Base-by-base conservation (phyloP, 2,329 filamentous ascomycete genomes). In the Pyrenophora tritici-repentis region DNA sequence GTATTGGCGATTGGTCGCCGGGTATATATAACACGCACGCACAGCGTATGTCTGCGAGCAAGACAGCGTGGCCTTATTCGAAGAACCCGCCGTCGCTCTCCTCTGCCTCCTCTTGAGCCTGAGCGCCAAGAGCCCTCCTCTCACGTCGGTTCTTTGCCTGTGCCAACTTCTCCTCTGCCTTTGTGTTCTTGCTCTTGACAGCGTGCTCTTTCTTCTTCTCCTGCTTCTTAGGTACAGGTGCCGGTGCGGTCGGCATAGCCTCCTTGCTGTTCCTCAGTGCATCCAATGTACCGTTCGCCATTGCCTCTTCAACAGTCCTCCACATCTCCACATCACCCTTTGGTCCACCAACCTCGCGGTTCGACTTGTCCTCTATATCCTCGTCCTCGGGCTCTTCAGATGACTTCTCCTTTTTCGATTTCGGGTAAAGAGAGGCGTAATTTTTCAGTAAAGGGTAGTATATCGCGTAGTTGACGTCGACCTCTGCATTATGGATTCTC, bases 381-480 rank as follows among this genome's bases (percentile, higher is more conserved):
- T 57, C 56, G 1, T 59, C 59, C 6, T 55, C 58, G 3, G 39
- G 20, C 12, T 68, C 71, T 32, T 64, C 67, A 35, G 51, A 38
- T 4, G 36, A 26, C 62, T 68, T 53, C 20, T 49, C 49, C 22
- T 55, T 67, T 41, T 66, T 66, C 12, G 64, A 55, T 16, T 59
- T 68, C 4, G 73, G 70, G 56, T 80, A 87, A 2, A 87, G 69
- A 16, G 82, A 79, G 58, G 89, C 79, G 72, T 94, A 94, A 17
- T 81, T 78, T 70, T 89, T 85, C 63, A 86, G 78, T 37, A 89
- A 82, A 1, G 90, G 90, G 56, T 84, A 89, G 72, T 86, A 88
- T 45, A 84, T 81, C 1, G 89, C 84, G 67, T 94, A 94, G 62
- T 89, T 86, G 56, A 89, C 77, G 66, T 93, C 89, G 10, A 92